A percentile compares a stretch with the other conserved stretches of the same genome.
Evolutionary conservation across 2,329 filamentous ascomycete genomes (phyloP).

Genomic region (Fusarium palustre): DNA sequence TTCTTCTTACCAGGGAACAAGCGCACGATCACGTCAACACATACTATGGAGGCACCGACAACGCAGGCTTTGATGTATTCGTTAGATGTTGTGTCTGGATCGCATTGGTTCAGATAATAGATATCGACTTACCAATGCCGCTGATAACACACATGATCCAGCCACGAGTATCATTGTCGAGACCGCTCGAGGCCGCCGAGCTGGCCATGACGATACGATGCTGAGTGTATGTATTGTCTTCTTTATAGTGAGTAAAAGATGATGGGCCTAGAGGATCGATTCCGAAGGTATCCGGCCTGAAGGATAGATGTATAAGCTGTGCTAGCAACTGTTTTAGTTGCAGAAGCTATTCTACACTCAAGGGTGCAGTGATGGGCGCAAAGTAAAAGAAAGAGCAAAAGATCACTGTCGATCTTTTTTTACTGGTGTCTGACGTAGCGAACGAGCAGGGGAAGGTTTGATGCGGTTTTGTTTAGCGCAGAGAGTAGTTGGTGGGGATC

Average conservation of each 20-base stretch:
- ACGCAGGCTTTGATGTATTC: conserved; percentile 65
- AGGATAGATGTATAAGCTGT: not conserved
- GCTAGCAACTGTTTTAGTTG: not conserved
- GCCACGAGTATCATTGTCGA: conserved; percentile 86
- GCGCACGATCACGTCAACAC: conserved; percentile 81
- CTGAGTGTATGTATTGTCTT: conserved; percentile 19
- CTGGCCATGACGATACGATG: conserved; percentile 54
- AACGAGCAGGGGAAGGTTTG: conserved; percentile 27
- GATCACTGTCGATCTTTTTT: conserved; percentile 34
- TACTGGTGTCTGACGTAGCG: conserved; percentile 41
- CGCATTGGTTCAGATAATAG: not conserved
- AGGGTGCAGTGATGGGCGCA: conserved; percentile 14
- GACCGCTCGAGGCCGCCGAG: conserved; percentile 51
- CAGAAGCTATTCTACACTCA: not conserved
- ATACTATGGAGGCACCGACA: conserved; percentile 85
- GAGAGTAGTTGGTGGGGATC: conserved; percentile 36
- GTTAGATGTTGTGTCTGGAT: not conserved
- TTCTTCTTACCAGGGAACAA: conserved; percentile 77
- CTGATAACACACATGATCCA: conserved; percentile 95
- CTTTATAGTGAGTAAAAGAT: not conserved
- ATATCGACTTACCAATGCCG: conserved; percentile 67
- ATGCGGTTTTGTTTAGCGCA: conserved; percentile 32
- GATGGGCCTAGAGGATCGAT: not conserved
- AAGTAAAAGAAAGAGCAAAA: conserved; percentile 27
- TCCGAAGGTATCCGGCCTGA: not conserved